Conservation (phyloP, 2,329 filamentous ascomycete genomes). For the Alternaria brassicicola region DNA sequence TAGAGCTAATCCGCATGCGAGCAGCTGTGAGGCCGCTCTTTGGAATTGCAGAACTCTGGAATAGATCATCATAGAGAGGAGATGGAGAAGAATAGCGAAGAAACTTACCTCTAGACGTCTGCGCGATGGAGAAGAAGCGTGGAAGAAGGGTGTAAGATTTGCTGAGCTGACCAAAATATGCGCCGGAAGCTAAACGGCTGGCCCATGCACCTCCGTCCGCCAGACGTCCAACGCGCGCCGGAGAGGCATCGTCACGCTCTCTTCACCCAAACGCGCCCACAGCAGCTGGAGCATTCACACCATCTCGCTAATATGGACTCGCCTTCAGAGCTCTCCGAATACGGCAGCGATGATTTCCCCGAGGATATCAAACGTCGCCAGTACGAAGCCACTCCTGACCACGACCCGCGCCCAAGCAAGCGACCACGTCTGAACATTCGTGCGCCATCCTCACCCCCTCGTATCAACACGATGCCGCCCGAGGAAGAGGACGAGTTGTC, state of each 20-base stretch:
- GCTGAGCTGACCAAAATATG: slow-evolving; percentile 10
- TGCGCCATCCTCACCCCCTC: slow-evolving; percentile 44
- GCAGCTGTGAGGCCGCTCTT: slow-evolving; percentile 45
- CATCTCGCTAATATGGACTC: slow-evolving; percentile 53
- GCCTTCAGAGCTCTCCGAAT: slow-evolving; percentile 68
- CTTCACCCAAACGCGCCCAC: slow-evolving; percentile 3
- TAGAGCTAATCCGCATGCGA: slow-evolving; percentile 54
- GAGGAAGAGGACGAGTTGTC: slow-evolving; percentile 71
- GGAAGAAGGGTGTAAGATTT: background rate
- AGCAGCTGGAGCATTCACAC: background rate
- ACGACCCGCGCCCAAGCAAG: slow-evolving; percentile 51
- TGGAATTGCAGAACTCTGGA: slow-evolving; percentile 59
- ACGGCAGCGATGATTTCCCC: slow-evolving; percentile 67
- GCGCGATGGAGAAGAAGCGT: slow-evolving; percentile 4
- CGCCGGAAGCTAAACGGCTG: slow-evolving; percentile 15
- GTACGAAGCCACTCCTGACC: slow-evolving; percentile 52
- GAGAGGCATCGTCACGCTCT: slow-evolving; percentile 15
- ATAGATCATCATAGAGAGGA: slow-evolving; percentile 49
- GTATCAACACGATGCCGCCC: slow-evolving; percentile 15
- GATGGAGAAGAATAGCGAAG: background rate
- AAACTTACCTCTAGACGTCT: slow-evolving; percentile 18
- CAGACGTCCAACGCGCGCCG: slow-evolving; percentile 12
- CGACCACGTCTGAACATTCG: slow-evolving; percentile 46
- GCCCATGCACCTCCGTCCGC: slow-evolving; percentile 15
- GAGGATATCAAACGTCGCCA: slow-evolving; percentile 61